Evolutionary conservation across 495 filamentous ascomycete species (phyloP).

Genomic region (Aspergillus nidulans): DNA sequence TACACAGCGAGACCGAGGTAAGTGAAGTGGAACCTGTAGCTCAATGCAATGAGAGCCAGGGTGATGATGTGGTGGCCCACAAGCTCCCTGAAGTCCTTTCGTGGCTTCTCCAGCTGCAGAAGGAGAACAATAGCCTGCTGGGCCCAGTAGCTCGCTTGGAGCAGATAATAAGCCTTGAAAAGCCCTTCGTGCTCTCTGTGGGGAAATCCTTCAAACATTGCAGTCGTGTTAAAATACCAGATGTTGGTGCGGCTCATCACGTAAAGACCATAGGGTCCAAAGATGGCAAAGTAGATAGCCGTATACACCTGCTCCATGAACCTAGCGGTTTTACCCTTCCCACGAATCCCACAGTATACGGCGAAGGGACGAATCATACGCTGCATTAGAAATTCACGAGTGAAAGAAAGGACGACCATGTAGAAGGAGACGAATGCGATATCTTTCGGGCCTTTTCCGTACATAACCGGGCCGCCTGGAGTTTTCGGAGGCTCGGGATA

Average conservation of each 20-base stretch:
- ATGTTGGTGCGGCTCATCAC: slow-evolving; percentile 87
- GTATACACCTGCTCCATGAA: slow-evolving; percentile 99
- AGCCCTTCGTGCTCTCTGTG: slow-evolving; percentile 75
- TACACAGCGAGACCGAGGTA: slow-evolving; percentile 97
- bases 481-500: slow-evolving; percentile 65
- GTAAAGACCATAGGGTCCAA: slow-evolving; percentile 83
- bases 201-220: slow-evolving; percentile 89
- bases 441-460: slow-evolving; percentile 85
- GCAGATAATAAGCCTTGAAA: slow-evolving; percentile 98
- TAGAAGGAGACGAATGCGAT: slow-evolving; percentile 88
- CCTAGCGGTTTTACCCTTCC: slow-evolving; percentile 74
- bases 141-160: slow-evolving; percentile 93
- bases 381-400: slow-evolving; percentile 96
- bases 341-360: slow-evolving; percentile 61
- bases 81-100: slow-evolving; percentile 95
- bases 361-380: slow-evolving; percentile 79
- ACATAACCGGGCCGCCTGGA: slow-evolving; percentile 58
- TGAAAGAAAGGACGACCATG: slow-evolving; percentile 83
- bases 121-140: slow-evolving; percentile 91
- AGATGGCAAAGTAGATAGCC: slow-evolving; percentile 84
- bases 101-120: slow-evolving; percentile 86
- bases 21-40: slow-evolving; percentile 97
- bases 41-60: slow-evolving; percentile 77
- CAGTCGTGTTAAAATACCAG: slow-evolving; percentile 96
- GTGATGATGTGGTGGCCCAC: slow-evolving; percentile 94